Evolutionary conservation across 139 green algal species (phyloP), one percentile per base, ranked within the genome.

Genomic region (Penium margaritaceum): DNA sequence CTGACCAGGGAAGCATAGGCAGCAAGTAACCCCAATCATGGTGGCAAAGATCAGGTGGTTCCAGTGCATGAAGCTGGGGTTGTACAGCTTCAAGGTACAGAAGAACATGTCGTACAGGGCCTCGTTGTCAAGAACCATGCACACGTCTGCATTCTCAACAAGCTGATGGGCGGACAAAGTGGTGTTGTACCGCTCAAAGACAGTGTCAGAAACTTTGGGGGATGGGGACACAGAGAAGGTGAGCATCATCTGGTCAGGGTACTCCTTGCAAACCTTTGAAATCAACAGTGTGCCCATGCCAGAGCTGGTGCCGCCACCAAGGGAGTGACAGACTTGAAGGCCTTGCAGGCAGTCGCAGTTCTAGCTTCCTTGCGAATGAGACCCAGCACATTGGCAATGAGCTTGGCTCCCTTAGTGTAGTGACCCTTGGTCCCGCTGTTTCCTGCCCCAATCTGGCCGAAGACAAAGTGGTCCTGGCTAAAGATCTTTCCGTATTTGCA

Each of bases 91-190:
- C 43, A 98, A 86, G 68, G 94, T 98, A 68, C 92, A 86, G 91
- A 97, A 98, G 91, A 94, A 98, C 78, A 98, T 99, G 88, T 98
- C 94, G 78, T 98, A 98, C 77, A 98, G 89, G 9, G 94, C 94
- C 85, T 96, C 91, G 76, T 96, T 97, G 72, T 95, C 90, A 1
- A 98, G 87, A 43, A 99, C 89, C 90, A 99, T 96, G 87, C 94
- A 98, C 88, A 98, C 94, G 67, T 99, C 94, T 34, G 94, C 94
- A 74, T 98, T 98, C 89, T 99, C 94, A 54, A 99, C 94, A 84
- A 99, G 85, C 87, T 96, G 94, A 84, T 99, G 94, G 5, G 98
- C 94, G 21, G 94, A 99, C 63, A 99, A 87, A 38, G 94, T 99
- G 75, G 94, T 93, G 78, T 99, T 99, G 90, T 99, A 99, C 63